phyloP scores from a whole-genome alignment of 2,329 filamentous ascomycete species.

The Phialophora tarda region DNA sequence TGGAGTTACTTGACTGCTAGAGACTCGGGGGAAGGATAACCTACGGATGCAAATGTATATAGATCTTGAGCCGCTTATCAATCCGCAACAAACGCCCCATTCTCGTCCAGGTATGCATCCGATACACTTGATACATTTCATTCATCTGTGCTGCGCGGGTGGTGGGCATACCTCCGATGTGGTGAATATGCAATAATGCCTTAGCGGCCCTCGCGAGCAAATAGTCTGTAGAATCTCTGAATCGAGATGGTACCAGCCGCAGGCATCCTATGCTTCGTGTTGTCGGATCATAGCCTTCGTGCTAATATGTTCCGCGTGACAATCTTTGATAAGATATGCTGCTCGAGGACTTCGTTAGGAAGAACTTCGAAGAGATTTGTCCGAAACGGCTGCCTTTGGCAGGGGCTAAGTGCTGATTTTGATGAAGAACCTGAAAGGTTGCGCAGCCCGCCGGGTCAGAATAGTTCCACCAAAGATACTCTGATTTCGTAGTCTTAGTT shows the following conservation, averaged over 20 bases:
- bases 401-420: neutral
- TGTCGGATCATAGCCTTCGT: neutral
- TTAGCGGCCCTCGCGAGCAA: neutral
- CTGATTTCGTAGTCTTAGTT: neutral
- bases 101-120: no score
- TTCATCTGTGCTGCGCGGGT: neutral
- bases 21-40: no score
- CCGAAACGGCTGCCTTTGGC: neutral
- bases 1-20: no score
- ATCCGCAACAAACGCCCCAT: no score
- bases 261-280: neutral
- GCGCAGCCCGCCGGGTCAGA: neutral
- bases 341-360: neutral
- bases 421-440: neutral
- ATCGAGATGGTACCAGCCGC: neutral
- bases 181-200: neutral
- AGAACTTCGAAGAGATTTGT: neutral
- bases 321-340: neutral
- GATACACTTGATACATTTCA: neutral
- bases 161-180: neutral
- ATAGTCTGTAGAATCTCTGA: neutral
- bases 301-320: neutral
- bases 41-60: no score
- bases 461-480: neutral
- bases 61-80: no score